These are phyloP conservation scores for Enterospora canceri DNA, from an alignment of 371 early-diverging fungal genomes.

Conservation along the genomic window DNA sequence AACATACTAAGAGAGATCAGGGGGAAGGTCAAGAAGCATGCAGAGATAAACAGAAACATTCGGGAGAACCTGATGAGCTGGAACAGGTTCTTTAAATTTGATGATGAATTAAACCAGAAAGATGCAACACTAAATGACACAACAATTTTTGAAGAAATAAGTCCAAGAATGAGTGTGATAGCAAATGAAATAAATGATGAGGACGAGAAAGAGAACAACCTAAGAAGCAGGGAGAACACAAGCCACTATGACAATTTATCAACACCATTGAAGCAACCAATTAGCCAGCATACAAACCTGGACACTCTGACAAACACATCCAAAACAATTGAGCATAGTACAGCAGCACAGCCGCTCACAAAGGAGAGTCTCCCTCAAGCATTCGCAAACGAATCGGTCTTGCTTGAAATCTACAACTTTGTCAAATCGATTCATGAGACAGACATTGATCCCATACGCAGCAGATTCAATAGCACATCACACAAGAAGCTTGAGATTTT, in stretches of 20 bases:
- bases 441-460: constrained; percentile 23
- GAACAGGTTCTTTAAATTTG: constrained; percentile 21
- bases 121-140: not conserved
- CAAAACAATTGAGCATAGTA: not conserved
- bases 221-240: too few species aligned
- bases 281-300: not conserved
- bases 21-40: constrained; percentile 14
- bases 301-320: not conserved
- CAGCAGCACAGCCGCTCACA: constrained; percentile 14
- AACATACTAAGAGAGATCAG: constrained; percentile 37
- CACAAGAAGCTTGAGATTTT: constrained; percentile 41
- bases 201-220: too few species aligned
- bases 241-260: not conserved
- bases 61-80: constrained; percentile 21
- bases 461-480: constrained; percentile 7
- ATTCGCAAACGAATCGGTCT: constrained; percentile 31
- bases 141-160: not conserved
- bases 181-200: too few species aligned
- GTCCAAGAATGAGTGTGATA: too few species aligned
- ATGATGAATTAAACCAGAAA: not conserved
- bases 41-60: constrained; percentile 14
- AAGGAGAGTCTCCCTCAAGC: constrained; percentile 28
- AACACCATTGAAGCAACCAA: too few species aligned
- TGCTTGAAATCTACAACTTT: constrained; percentile 29
- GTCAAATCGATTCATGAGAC: constrained; percentile 5